These are phyloP conservation scores for Aspergillus campestris DNA, from an alignment of 495 filamentous ascomycete genomes.

Conservation along the genomic window DNA sequence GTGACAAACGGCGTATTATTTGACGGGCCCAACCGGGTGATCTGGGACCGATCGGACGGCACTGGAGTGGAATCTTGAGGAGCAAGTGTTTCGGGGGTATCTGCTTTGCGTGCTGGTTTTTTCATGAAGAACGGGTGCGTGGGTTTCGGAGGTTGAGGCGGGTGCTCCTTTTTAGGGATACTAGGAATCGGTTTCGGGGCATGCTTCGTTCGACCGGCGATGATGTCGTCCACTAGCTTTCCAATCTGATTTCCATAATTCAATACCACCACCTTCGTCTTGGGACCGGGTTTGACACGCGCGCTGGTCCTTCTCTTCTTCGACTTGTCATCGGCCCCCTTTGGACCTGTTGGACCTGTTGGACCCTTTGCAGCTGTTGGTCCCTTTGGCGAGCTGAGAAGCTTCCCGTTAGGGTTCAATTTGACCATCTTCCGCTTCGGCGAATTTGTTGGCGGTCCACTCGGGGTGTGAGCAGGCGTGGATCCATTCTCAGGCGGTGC, in stretches of 20 bases:
- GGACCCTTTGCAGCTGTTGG: no score
- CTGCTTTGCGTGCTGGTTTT: conserved; percentile 15
- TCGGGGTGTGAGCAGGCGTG: not conserved
- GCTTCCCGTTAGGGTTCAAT: conserved; percentile 47
- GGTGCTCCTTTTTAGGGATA: conserved; percentile 11
- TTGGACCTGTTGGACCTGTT: conserved; percentile 19
- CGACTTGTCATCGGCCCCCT: conserved; percentile 13
- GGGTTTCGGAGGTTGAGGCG: conserved; percentile 43
- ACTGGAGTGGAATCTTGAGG: conserved; percentile 9
- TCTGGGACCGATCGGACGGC: not conserved
- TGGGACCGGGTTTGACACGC: conserved; percentile 10
- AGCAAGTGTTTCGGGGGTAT: not conserved
- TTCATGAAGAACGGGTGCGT: conserved; percentile 78
- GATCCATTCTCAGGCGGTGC: not conserved
- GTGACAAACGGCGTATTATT: conserved; percentile 5
- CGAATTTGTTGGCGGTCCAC: conserved; percentile 1
- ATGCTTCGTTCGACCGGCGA: conserved; percentile 19
- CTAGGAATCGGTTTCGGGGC: conserved; percentile 2
- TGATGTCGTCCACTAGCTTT: conserved; percentile 44
- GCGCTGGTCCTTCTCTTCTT: conserved; percentile 18
- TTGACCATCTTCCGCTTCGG: conserved; percentile 41
- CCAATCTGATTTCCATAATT: conserved; percentile 39
- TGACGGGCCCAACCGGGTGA: conserved; percentile 16
- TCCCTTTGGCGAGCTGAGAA: conserved; percentile 36
- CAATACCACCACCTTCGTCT: conserved; percentile 31